Evolutionary conservation across 495 filamentous ascomycete genomes (phyloP).

Genomic region (Penicillium alfredii): DNA sequence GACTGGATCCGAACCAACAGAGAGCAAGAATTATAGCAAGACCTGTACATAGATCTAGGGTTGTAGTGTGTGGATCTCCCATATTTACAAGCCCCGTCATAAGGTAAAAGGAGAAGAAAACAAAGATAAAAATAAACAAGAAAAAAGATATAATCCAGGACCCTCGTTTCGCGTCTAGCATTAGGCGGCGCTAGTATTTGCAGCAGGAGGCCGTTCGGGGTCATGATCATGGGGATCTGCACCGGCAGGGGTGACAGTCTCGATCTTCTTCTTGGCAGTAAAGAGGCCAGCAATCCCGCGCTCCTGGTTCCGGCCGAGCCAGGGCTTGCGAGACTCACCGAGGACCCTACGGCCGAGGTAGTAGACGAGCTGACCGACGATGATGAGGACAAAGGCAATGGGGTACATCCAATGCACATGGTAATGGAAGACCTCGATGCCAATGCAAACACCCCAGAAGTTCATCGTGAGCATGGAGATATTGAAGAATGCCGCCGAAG

Average conservation of each 20-base stretch:
- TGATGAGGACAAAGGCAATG: slow-evolving; percentile 87
- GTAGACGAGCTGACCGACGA: slow-evolving; percentile 76
- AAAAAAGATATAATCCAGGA: background rate
- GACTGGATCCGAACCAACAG: no score
- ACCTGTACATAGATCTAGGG: no score
- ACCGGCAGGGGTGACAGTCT: slow-evolving; percentile 24
- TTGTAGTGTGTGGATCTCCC: no score
- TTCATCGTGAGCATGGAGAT: slow-evolving; percentile 90
- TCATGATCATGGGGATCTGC: slow-evolving; percentile 5
- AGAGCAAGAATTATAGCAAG: no score
- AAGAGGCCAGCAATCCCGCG: slow-evolving; percentile 74
- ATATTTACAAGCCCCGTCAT: no score
- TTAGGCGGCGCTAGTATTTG: slow-evolving; percentile 14
- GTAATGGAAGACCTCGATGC: slow-evolving; percentile 76
- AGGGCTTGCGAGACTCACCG: slow-evolving; percentile 92
- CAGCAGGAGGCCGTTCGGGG: slow-evolving; percentile 3
- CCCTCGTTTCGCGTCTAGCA: background rate
- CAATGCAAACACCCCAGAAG: slow-evolving; percentile 95
- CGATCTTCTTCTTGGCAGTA: slow-evolving; percentile 77
- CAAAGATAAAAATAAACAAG: background rate
- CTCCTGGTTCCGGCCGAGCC: slow-evolving; percentile 83
- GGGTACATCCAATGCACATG: slow-evolving; percentile 87
- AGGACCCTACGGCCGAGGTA: slow-evolving; percentile 67
- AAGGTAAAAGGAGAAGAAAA: no score
- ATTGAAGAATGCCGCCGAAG: slow-evolving; percentile 92